phyloP scores from a whole-genome alignment of 441 rosid species.

The Euphorbia corollata region DNA sequence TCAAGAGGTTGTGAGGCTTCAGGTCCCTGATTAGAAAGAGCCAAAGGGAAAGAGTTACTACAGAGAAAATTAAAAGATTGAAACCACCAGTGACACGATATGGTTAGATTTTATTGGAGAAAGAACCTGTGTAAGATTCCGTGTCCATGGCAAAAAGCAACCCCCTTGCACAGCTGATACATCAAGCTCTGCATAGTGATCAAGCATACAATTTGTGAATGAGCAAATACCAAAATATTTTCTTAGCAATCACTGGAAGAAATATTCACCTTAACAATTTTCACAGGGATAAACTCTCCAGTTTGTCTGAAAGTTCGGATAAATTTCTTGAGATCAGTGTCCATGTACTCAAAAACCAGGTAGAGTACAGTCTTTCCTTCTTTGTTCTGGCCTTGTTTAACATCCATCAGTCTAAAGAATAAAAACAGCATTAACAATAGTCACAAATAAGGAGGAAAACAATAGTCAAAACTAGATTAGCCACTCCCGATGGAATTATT shows the following conservation, averaged over 20 bases:
- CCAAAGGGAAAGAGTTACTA: background rate
- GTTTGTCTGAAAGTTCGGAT: slow-evolving; percentile 58
- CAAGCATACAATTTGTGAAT: background rate
- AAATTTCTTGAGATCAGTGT: slow-evolving; percentile 90
- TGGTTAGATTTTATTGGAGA: too few species aligned
- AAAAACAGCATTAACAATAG: background rate
- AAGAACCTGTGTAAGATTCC: slow-evolving; percentile 61
- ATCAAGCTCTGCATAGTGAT: slow-evolving; percentile 59
- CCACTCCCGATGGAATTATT: too few species aligned
- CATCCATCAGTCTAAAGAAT: slow-evolving; percentile 63
- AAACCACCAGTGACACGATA: too few species aligned
- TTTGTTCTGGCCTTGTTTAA: too few species aligned
- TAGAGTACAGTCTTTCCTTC: too few species aligned
- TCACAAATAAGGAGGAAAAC: background rate
- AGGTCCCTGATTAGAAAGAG: slow-evolving; percentile 54
- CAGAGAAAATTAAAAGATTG: too few species aligned
- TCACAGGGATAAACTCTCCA: too few species aligned
- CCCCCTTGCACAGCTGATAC: slow-evolving; percentile 94
- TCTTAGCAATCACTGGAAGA: background rate
- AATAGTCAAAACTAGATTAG: too few species aligned
- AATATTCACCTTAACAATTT: slow-evolving; percentile 36
- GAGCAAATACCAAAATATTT: background rate
- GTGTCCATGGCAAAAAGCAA: slow-evolving; percentile 91
- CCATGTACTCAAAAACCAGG: slow-evolving; percentile 92
- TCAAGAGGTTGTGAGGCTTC: slow-evolving; percentile 89